These are phyloP conservation scores for Scheffersomyces stambukii DNA, from an alignment of 1,139 yeast species.

Conservation along the genomic window DNA sequence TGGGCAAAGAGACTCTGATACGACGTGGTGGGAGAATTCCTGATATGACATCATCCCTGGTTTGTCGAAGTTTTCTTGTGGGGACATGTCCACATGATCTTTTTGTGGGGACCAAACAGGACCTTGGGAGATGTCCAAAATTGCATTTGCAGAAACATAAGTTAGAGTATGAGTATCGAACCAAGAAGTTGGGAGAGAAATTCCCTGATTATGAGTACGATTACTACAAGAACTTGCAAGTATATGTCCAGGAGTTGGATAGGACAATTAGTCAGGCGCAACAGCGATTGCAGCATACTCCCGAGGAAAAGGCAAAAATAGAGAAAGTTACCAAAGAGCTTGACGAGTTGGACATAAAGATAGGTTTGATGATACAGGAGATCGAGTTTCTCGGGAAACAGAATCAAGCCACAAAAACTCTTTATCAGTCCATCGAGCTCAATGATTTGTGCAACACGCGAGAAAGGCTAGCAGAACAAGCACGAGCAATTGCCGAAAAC, in stretches of 20 bases:
- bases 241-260: constrained; percentile 64
- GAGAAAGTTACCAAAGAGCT: constrained; percentile 60
- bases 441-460: constrained; percentile 45
- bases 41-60: constrained; percentile 58
- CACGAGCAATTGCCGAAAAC: constrained; percentile 62
- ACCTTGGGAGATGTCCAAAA: constrained; percentile 75
- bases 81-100: constrained; percentile 90
- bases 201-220: constrained; percentile 73
- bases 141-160: constrained; percentile 75
- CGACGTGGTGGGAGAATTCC: constrained; percentile 42
- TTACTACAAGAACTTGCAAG: constrained; percentile 51
- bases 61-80: constrained; percentile 78
- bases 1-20: constrained; percentile 63
- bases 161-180: constrained; percentile 62
- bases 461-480: constrained; percentile 46
- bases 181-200: constrained; percentile 46
- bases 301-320: constrained; percentile 69
- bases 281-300: constrained; percentile 67
- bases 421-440: constrained; percentile 44
- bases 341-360: constrained; percentile 60
- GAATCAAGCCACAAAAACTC: constrained; percentile 50
- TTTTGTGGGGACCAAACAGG: constrained; percentile 79
- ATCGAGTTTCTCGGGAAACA: constrained; percentile 51
- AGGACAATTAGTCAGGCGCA: constrained; percentile 62
- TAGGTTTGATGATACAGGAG: constrained; percentile 71